Evolutionary conservation across 2,329 filamentous ascomycete species (phyloP), one percentile per base, ranked within the genome.

Genomic region (Sporothrix pseudoabietina): DNA sequence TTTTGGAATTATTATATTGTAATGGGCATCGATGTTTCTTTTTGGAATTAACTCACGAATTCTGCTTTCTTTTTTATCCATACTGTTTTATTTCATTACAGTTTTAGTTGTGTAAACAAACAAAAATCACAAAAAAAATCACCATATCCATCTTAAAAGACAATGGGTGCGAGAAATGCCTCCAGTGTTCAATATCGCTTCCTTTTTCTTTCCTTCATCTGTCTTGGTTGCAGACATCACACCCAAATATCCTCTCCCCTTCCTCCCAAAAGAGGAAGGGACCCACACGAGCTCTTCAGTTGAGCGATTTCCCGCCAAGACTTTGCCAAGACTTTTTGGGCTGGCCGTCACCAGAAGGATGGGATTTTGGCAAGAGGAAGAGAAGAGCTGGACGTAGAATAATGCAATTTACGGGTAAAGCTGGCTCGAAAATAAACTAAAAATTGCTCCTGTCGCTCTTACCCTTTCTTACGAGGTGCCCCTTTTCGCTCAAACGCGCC

Each of bases 271-370:
- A 52, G 49, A 69, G 49, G 57, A 54, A 57, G n/a, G 30, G 61
- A 35, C 63, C 66, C 71, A 41, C 65, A 63, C 72, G 59, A 70
- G 79, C 77, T 70, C 49, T 49, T 16, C 35, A 30, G 55, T 59
- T 59, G 55, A 35, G 55, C 55, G 30, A 44, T 65, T 44, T 26
- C 1, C n/a, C 22, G 59, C 59, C 59, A 65, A 65, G 59, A 41
- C 39, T 12, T 44, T 41, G 59, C 59, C 59, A 63, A 63, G 59
- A 44, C 59, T 44, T 30, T 30, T 66, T 47, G n/a, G 61, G 10
- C 39, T 19, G 22, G n/a, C n/a, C 39, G 26, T 59, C 30, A 35
- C 14, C 16, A 7, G 26, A 59, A 59, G 30, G 30, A 39, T 59
- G 30, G 14, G 14, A 35, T 35, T 35, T 59, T 55, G 52, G 52